Evolutionary conservation across 768 basidiomycete genomes (phyloP).

Genomic region (Candolleomyces efflorescens): DNA sequence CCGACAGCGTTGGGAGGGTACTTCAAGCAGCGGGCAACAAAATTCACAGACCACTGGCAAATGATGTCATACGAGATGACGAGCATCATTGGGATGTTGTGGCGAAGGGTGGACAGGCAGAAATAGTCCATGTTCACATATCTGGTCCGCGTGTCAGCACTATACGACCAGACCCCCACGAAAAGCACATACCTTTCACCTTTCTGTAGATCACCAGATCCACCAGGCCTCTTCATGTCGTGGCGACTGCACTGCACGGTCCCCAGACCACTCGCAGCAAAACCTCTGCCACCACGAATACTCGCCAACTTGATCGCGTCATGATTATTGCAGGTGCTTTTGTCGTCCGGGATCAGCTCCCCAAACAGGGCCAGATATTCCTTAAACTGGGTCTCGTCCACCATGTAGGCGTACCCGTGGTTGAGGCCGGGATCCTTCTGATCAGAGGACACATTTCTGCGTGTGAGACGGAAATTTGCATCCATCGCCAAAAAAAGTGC

Average conservation of each 20-base stretch:
- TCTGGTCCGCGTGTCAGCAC: too few relatives aligned
- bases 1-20: not conserved
- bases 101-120: constrained; percentile 10
- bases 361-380: not conserved
- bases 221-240: constrained; percentile 22
- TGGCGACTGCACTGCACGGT: constrained; percentile 26
- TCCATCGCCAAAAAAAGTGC: constrained; percentile 24
- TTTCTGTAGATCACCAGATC: constrained; percentile 28
- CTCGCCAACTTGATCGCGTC: constrained; percentile 17
- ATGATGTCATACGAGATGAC: constrained; percentile 28
- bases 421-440: constrained; percentile 22
- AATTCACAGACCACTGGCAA: constrained; percentile 17
- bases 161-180: too few relatives aligned
- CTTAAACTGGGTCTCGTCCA: constrained; percentile 17
- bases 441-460: constrained; percentile 17
- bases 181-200: constrained; percentile 27
- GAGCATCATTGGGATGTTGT: constrained; percentile 3
- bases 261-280: constrained; percentile 24
- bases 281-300: constrained; percentile 15
- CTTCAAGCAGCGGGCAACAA: not conserved
- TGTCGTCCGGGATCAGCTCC: constrained; percentile 8
- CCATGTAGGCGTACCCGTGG: constrained; percentile 23
- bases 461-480: constrained; percentile 28
- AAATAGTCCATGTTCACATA: constrained; percentile 29
- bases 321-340: constrained; percentile 15